A percentile compares a stretch with the other conserved stretches of the same genome.
Evolutionary conservation across 768 basidiomycete genomes (phyloP).

Genomic region (Suillus variegatus): DNA sequence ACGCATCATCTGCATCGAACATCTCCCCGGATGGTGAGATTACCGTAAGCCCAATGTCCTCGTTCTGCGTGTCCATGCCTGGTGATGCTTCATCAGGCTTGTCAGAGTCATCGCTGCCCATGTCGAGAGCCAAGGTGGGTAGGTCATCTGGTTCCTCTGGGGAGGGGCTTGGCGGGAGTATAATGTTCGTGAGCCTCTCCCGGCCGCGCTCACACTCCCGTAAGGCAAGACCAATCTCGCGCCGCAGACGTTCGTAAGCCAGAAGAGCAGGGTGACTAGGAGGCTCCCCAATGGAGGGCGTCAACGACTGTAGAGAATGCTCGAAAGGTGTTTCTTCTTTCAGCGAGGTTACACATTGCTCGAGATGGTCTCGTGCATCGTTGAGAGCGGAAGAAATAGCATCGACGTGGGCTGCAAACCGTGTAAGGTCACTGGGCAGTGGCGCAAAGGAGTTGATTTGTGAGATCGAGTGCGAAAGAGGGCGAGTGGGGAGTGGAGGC

Average conservation of each 20-base stretch:
- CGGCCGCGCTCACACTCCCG: constrained; percentile 83
- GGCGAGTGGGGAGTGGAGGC: constrained; percentile 18
- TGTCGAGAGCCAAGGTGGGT: constrained; percentile 52
- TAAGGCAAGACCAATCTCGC: constrained; percentile 75
- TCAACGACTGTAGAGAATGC: constrained; percentile 23
- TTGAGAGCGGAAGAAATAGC: constrained; percentile 67
- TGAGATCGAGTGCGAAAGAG: constrained; percentile 17
- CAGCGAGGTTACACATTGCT: constrained; percentile 59
- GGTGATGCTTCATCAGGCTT: constrained; percentile 45
- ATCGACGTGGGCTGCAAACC: constrained; percentile 75
- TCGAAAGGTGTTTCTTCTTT: constrained; percentile 39
- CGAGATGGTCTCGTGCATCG: constrained; percentile 69
- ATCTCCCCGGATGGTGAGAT: constrained; percentile 27
- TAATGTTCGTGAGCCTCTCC: constrained; percentile 58
- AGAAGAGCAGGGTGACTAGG: constrained; percentile 53
- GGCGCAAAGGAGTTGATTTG: constrained; percentile 63
- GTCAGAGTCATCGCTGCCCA: constrained; percentile 56
- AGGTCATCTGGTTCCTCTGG: constrained; percentile 43
- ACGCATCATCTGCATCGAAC: constrained; percentile 51
- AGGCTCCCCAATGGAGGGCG: constrained; percentile 21
- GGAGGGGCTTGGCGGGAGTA: constrained; percentile 42
- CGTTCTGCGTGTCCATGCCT: constrained; percentile 27
- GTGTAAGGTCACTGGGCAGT: constrained; percentile 63
- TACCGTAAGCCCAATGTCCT: constrained; percentile 12
- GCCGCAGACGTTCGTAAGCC: constrained; percentile 74